Base-by-base conservation (phyloP, 2,329 filamentous ascomycete species). In the Penicillium sp. region DNA sequence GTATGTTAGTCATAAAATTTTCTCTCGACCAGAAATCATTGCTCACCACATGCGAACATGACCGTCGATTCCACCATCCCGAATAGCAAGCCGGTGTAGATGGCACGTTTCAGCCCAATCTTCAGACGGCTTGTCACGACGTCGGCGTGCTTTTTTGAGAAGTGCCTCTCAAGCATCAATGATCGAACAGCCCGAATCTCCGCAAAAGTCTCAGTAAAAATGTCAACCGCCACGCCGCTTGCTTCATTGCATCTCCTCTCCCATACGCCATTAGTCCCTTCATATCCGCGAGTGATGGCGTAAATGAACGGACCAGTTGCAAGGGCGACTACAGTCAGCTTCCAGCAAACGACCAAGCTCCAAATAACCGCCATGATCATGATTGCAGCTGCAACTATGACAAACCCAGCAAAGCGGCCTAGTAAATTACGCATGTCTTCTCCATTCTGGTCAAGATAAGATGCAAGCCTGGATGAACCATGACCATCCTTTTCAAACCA, bases 341-440 rank as follows among this genome's bases (percentile, higher is more conserved):
- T 89, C 92, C 92, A 96, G 45, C 87, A 88, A 29, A 89, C 83
- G 1, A 81, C 71, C 16, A 96, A 72, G 4, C 91, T 87, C 93
- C 92, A 97, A 2, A 83, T 67, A 7, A 95, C 67, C 0, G 91
- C 87, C n/a, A 89, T 83, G 0, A 77, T 55, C 19, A 90, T 81
- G 82, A 96, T 93, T 51, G 85, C 75, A 0, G 80, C 69, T 3
- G 90, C 87, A 10, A 88, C 84, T 14, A 93, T 80, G 1, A 89
- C 73, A 53, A 89, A 85, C 1, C 89, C 88, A 0, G 88, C 81
- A 67, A 96, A 96, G 1, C 89, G 85, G 2, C 90, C 89, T 0
- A 96, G 81, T 0, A 98, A 78, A 64, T 91, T 92, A 9, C 90
- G 85, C 85, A 95, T 93, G 69, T 96, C 92, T 70, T 98, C 92